These are phyloP conservation scores for Ceratobasidium sp. DNA, from an alignment of 1,284 basidiomycete genomes.

Conservation along the genomic window DNA sequence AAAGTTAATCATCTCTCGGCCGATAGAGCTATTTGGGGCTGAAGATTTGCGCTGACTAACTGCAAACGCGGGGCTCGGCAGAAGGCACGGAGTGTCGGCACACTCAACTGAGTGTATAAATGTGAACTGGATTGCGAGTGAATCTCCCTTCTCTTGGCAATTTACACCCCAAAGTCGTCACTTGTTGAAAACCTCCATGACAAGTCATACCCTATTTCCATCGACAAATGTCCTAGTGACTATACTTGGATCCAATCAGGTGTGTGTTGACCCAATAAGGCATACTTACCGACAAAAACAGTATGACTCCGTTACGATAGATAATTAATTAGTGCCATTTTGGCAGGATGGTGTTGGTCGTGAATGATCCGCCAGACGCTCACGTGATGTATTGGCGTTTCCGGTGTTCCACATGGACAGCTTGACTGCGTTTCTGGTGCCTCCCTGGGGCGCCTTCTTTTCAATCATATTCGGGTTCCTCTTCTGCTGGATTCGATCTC, in stretches of 20 bases:
- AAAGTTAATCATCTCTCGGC: constrained; percentile 26
- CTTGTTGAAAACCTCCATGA: neutral
- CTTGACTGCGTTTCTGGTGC: neutral
- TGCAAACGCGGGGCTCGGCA: constrained; percentile 32
- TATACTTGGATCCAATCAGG: neutral
- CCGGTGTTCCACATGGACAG: constrained; percentile 11
- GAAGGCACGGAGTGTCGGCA: constrained; percentile 27
- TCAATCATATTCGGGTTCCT: constrained; percentile 37
- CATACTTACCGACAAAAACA: neutral
- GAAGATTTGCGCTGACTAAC: constrained; percentile 31
- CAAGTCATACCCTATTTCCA: neutral
- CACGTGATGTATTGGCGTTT: constrained; percentile 15
- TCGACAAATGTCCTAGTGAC: neutral
- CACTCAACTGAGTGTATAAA: constrained; percentile 21
- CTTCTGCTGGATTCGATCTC: constrained; percentile 9
- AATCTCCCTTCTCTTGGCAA: constrained; percentile 16
- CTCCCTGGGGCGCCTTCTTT: constrained; percentile 12
- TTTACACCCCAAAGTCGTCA: neutral
- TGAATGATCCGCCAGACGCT: neutral
- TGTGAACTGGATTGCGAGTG: neutral
- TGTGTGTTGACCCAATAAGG: neutral
- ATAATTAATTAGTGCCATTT: constrained; percentile 12
- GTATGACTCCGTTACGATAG: neutral
- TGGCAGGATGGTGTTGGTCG: neutral
- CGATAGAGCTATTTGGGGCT: constrained; percentile 18